phyloP scores from a whole-genome alignment of 805 yeast species.

The Saccharomycopsis olivae region DNA sequence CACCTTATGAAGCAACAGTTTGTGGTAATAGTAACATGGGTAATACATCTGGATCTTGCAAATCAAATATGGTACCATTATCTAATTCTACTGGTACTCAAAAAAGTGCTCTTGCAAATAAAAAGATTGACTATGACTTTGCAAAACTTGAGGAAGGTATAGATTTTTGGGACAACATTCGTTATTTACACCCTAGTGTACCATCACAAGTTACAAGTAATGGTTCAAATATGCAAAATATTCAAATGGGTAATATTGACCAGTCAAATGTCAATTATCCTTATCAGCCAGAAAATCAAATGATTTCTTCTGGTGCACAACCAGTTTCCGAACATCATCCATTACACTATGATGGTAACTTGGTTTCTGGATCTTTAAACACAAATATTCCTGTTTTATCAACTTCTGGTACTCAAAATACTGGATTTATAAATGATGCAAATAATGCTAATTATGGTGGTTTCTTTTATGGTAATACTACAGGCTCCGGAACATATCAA shows the following conservation, averaged over 20 bases:
- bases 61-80: too few species aligned
- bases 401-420: too few species aligned
- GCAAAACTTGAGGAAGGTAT: constrained; percentile 14
- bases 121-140: constrained; percentile 1
- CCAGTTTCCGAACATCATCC: constrained; percentile 51
- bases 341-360: constrained; percentile 26
- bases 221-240: too few species aligned
- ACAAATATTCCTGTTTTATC: too few species aligned
- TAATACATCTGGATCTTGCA: too few species aligned
- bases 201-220: too few species aligned
- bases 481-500: background rate
- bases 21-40: background rate
- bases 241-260: too few species aligned
- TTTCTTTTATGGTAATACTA: background rate
- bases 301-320: background rate
- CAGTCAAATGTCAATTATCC: too few species aligned
- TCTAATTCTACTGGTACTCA: too few species aligned
- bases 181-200: background rate
- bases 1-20: constrained; percentile 11
- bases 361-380: constrained; percentile 5
- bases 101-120: background rate
- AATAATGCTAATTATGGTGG: background rate
- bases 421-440: background rate
- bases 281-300: too few species aligned
- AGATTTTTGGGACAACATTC: constrained; percentile 16